These are phyloP conservation scores for Ambrosiella xylebori DNA, from an alignment of 2,329 filamentous ascomycete species.

Conservation along the genomic window DNA sequence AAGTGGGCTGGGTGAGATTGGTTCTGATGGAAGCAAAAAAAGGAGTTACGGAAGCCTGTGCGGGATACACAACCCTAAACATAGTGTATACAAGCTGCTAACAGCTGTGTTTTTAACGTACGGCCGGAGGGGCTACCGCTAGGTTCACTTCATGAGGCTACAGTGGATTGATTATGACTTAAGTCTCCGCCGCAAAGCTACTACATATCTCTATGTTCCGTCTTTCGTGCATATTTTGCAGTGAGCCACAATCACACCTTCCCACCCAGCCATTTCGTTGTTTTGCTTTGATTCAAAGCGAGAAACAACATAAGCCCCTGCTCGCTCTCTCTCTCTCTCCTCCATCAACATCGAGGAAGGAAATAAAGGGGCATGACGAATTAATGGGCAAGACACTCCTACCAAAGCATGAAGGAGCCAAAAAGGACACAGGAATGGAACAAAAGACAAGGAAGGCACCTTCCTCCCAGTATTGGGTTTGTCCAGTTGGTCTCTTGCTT, in stretches of 20 bases:
- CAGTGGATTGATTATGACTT: no score
- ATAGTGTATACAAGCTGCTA: no score
- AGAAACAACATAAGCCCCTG: background rate
- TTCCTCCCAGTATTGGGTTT: background rate
- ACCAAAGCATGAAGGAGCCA: slow-evolving; percentile 8
- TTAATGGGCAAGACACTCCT: background rate
- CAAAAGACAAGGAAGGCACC: slow-evolving; percentile 11
- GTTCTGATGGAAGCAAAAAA: no score
- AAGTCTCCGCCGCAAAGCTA: background rate
- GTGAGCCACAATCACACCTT: background rate
- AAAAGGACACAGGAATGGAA: slow-evolving; percentile 8
- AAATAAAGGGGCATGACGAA: slow-evolving; percentile 12
- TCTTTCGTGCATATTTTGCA: background rate
- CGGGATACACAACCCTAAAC: no score
- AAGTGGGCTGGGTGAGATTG: no score
- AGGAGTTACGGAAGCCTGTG: no score
- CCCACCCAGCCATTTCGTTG: background rate
- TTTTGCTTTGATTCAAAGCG: background rate
- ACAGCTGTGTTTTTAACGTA: no score
- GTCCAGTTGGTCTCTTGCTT: background rate
- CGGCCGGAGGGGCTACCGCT: no score
- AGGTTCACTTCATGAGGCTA: no score
- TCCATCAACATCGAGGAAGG: slow-evolving; percentile 2
- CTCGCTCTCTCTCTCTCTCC: background rate
- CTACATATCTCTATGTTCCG: background rate